Percentiles rank a stretch among this genome's conserved stretches.
Evolutionary conservation across 1,284 basidiomycete species (phyloP).

Genomic region (Cronartium quercuum): DNA sequence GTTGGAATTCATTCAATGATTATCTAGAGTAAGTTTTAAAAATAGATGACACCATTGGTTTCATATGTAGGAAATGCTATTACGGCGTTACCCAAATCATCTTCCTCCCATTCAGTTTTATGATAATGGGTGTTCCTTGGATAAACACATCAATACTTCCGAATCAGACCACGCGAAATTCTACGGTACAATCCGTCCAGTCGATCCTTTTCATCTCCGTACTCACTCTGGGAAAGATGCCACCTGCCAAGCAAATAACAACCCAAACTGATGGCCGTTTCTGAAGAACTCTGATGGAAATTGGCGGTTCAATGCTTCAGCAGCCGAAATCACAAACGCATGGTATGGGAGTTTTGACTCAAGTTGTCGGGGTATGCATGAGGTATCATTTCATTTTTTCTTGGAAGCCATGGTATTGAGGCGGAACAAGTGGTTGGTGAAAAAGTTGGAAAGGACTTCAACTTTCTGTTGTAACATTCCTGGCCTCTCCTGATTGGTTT

Average conservation of each 20-base stretch:
- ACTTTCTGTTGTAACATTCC: no score
- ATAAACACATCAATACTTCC: neutral
- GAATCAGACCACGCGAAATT: neutral
- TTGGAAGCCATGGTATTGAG: conserved; percentile 41
- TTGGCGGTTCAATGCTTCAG: neutral
- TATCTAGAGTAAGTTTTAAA: no score
- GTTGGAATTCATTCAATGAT: no score
- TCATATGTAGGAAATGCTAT: no score
- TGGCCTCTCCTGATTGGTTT: no score
- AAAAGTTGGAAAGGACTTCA: neutral
- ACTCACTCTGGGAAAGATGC: neutral
- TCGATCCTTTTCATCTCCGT: neutral
- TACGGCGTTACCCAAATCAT: no score
- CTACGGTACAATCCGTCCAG: neutral
- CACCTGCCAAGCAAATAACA: neutral
- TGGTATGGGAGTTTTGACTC: neutral
- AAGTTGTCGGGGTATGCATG: neutral
- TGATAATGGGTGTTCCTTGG: neutral
- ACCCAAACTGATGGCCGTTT: neutral
- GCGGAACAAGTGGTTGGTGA: conserved; percentile 40
- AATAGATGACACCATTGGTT: no score
- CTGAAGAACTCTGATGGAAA: neutral
- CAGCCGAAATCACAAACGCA: neutral
- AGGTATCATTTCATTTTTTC: neutral
- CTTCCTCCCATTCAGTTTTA: neutral